phyloP scores from a whole-genome alignment of 257 asterid genomes.

The Paulownia fortunei region DNA sequence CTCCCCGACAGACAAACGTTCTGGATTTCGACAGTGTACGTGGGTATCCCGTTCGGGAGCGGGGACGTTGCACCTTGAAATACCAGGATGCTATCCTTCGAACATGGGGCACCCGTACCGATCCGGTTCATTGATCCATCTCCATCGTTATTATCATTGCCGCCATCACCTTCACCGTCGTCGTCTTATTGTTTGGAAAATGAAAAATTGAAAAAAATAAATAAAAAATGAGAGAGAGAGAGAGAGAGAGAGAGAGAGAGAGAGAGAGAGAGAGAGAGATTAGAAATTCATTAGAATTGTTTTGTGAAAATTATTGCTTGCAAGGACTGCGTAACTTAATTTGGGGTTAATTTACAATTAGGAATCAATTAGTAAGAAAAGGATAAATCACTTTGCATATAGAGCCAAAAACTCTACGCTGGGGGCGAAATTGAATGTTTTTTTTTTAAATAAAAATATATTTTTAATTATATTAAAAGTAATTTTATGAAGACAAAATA shows the following conservation, averaged over 20 bases:
- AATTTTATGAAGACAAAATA: no score
- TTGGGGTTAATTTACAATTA: neutral
- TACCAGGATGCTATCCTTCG: constrained; percentile 49
- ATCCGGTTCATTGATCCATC: constrained; percentile 42
- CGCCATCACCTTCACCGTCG: constrained; percentile 5
- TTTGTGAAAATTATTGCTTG: neutral
- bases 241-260: no score
- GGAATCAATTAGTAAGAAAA: neutral
- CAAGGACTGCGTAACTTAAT: no score
- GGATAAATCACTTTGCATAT: neutral
- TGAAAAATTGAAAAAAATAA: no score
- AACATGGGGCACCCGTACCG: constrained; percentile 36
- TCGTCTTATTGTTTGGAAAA: neutral
- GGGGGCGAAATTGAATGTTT: no score
- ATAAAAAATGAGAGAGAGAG: no score
- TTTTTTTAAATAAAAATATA: no score
- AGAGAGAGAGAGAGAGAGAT: no score
- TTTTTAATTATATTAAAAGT: no score
- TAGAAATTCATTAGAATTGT: neutral
- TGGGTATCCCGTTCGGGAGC: constrained; percentile 74
- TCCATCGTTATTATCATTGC: neutral
- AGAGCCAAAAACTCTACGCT: no score
- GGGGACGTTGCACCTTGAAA: constrained; percentile 55
- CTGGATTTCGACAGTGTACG: constrained; percentile 55
- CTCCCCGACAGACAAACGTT: constrained; percentile 53